Evolutionary conservation across 208 protist genomes (phyloP).

Genomic region (Wallacemonas rigidus): DNA sequence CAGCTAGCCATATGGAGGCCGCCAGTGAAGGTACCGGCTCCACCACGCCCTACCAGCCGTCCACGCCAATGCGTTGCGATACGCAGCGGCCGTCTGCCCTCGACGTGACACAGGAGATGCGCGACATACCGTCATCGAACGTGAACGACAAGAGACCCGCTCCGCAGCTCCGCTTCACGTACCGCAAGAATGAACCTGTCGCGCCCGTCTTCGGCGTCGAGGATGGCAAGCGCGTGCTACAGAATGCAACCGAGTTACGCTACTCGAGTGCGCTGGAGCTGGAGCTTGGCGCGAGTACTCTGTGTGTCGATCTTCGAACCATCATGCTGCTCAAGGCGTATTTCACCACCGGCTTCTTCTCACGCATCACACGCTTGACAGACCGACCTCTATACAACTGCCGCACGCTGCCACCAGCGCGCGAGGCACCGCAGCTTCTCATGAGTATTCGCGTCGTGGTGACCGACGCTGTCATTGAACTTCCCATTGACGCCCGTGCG

Average conservation of each 20-base stretch:
- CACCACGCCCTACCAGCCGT: constrained; percentile 13
- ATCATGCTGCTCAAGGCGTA: constrained; percentile 75
- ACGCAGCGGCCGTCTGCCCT: constrained; percentile 4
- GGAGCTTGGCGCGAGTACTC: constrained; percentile 56
- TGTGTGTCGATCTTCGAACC: constrained; percentile 71
- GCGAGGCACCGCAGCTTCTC: constrained; percentile 58
- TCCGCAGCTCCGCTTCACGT: constrained; percentile 69
- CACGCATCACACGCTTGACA: constrained; percentile 42
- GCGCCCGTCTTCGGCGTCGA: constrained; percentile 71
- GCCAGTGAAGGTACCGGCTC: not conserved
- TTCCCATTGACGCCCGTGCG: constrained; percentile 68
- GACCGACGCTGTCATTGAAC: constrained; percentile 53
- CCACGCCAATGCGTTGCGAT: constrained; percentile 3
- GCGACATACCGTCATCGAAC: not conserved
- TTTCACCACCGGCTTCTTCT: constrained; percentile 72
- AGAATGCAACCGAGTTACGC: constrained; percentile 74
- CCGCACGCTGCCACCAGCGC: constrained; percentile 36
- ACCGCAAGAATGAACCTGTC: constrained; percentile 66
- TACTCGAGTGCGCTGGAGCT: constrained; percentile 78
- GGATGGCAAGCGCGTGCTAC: constrained; percentile 56
- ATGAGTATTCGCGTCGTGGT: constrained; percentile 72
- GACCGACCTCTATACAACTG: constrained; percentile 82
- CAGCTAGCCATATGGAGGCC: constrained; percentile 1
- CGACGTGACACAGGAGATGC: not conserved
- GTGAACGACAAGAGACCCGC: not conserved